Evolutionary conservation across 2,329 filamentous ascomycete species (phyloP).

Genomic region (Biscogniauxia mediterranea): DNA sequence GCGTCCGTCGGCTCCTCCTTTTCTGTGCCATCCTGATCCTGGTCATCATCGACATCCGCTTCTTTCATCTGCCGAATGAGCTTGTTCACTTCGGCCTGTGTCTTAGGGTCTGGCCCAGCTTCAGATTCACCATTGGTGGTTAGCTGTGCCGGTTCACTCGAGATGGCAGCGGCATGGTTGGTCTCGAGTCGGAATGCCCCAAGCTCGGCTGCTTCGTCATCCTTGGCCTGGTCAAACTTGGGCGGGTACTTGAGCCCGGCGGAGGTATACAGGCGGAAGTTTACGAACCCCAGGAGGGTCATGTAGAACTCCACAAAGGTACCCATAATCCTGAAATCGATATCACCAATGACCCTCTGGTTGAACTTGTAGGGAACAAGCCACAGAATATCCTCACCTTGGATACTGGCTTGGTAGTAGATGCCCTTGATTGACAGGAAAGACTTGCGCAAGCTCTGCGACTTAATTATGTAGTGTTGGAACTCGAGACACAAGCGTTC

Average conservation of each 20-base stretch:
- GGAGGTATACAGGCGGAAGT: conserved; percentile 90
- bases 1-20: conserved; percentile 52
- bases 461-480: conserved; percentile 94
- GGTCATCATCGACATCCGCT: conserved; percentile 43
- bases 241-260: conserved; percentile 93
- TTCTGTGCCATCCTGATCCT: conserved; percentile 40
- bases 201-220: conserved; percentile 86
- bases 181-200: conserved; percentile 89
- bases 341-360: conserved; percentile 86
- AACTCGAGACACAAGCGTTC: conserved; percentile 93
- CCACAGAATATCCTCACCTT: conserved; percentile 96
- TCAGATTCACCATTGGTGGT: conserved; percentile 48
- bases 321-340: conserved; percentile 98
- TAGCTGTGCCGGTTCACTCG: conserved; percentile 52
- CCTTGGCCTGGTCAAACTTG: conserved; percentile 83
- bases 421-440: conserved; percentile 99
- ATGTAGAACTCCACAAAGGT: conserved; percentile 99
- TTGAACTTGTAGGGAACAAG: conserved; percentile 98
- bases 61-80: conserved; percentile 66
- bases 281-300: conserved; percentile 90
- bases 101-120: conserved; percentile 58
- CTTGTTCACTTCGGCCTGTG: conserved; percentile 67
- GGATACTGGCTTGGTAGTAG: conserved; percentile 97
- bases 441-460: conserved; percentile 87
- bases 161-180: conserved; percentile 56